These are phyloP conservation scores for Daedalea quercina DNA, from an alignment of 768 basidiomycete genomes.

Conservation along the genomic window DNA sequence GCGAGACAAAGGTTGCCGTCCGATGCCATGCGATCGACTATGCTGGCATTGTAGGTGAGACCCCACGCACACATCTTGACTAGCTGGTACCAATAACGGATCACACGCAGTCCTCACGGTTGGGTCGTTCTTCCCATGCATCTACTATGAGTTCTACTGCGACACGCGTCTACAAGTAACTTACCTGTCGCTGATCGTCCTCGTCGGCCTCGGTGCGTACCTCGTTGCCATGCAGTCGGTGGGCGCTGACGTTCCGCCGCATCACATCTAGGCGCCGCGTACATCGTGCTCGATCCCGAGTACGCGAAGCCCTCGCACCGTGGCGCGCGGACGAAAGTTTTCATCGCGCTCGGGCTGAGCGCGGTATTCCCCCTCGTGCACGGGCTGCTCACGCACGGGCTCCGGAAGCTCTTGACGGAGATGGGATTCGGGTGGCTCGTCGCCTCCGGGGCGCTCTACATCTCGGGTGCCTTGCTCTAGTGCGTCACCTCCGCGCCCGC, in stretches of 20 bases:
- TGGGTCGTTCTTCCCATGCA: conserved; percentile 71
- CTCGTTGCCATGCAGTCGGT: not conserved
- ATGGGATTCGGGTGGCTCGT: conserved; percentile 72
- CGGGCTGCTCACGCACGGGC: conserved; percentile 51
- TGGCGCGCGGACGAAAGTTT: conserved; percentile 69
- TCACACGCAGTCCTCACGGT: conserved; percentile 67
- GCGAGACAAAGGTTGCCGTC: conserved; percentile 41
- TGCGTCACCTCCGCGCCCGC: conserved; percentile 31
- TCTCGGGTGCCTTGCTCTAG: conserved; percentile 77
- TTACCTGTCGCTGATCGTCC: conserved; percentile 46
- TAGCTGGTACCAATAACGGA: no score
- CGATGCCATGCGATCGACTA: conserved; percentile 68
- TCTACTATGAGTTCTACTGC: conserved; percentile 79
- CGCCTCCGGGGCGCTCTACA: conserved; percentile 66
- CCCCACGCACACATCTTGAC: no score
- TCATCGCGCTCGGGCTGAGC: conserved; percentile 70
- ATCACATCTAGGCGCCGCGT: conserved; percentile 46
- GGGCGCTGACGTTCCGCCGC: not conserved
- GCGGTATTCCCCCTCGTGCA: conserved; percentile 68
- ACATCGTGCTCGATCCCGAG: conserved; percentile 71
- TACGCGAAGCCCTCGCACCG: conserved; percentile 73
- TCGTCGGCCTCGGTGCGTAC: conserved; percentile 52
- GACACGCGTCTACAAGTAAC: conserved; percentile 43
- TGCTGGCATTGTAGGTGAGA: conserved; percentile 68
- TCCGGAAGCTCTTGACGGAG: conserved; percentile 42